Base-by-base conservation (phyloP, 2,329 filamentous ascomycete species). In the Ramularia endophylla region DNA sequence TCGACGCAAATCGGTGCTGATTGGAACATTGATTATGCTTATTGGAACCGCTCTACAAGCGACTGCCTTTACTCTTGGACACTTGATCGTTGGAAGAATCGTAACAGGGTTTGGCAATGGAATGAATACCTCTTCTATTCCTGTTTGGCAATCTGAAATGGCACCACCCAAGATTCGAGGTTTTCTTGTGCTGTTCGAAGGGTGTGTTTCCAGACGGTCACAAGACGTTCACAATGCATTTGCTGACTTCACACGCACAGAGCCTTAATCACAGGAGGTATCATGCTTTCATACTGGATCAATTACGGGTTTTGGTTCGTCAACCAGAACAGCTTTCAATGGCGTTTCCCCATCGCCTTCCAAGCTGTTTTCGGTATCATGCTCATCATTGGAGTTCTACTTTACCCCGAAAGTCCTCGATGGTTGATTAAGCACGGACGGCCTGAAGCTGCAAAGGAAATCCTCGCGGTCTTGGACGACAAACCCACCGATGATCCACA, bases 181-280 rank as follows among this genome's bases (percentile, higher is more conserved):
- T 46, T 89, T 89, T 65, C 74, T 97, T 49, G 90, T 89, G 17
- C 95, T 90, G 64, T 95, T 97, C 53, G 90, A 97, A 64, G 95
- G 95, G 6, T 6, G n/a, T n/a, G n/a, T n/a, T n/a, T n/a, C n/a
- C n/a, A n/a, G n/a, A n/a, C n/a, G n/a, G n/a, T n/a, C n/a, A n/a
- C n/a, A n/a, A n/a, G n/a, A n/a, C n/a, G n/a, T n/a, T n/a, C n/a
- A n/a, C n/a, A n/a, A n/a, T n/a, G n/a, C n/a, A n/a, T n/a, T n/a
- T n/a, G n/a, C n/a, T n/a, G n/a, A n/a, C n/a, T n/a, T n/a, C n/a
- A n/a, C n/a, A n/a, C n/a, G n/a, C n/a, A n/a, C n/a, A n/a, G n/a
- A n/a, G n/a, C n/a, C n/a, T n/a, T n/a, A n/a, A n/a, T n/a, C n/a
- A n/a, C n/a, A n/a, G n/a, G n/a, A n/a, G n/a, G n/a, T n/a, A n/a